These are phyloP conservation scores for Heliosperma pusillum DNA, from an alignment of 148 eudicot species.

Conservation along the genomic window DNA sequence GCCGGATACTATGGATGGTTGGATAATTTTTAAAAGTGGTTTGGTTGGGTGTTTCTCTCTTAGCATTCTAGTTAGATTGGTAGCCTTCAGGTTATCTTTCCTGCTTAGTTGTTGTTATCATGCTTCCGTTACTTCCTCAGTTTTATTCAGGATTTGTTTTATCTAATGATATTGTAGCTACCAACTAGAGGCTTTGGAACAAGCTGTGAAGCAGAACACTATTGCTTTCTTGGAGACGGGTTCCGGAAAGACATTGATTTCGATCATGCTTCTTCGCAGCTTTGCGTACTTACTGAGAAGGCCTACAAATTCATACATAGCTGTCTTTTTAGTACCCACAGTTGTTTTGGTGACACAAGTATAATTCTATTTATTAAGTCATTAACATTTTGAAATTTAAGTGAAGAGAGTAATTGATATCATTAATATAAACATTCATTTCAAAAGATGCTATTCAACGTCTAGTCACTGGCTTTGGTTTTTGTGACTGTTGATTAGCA, in stretches of 20 bases:
- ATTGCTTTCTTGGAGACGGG: slow-evolving; percentile 89
- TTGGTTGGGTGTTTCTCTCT: no score
- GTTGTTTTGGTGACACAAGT: slow-evolving; percentile 85
- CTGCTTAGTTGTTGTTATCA: background rate
- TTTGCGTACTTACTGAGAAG: slow-evolving; percentile 56
- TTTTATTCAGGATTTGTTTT: background rate
- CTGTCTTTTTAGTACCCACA: slow-evolving; percentile 89
- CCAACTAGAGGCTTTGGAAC: slow-evolving; percentile 82
- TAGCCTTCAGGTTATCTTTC: no score
- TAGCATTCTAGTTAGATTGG: no score
- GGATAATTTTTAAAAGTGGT: no score
- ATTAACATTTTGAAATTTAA: background rate
- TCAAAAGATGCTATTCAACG: background rate
- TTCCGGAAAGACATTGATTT: slow-evolving; percentile 85
- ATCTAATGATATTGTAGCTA: slow-evolving; percentile 41
- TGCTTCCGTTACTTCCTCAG: background rate
- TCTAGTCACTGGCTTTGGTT: slow-evolving; percentile 13
- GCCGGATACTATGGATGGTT: background rate
- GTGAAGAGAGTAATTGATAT: background rate
- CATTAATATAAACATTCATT: background rate
- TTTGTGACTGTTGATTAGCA: slow-evolving; percentile 42
- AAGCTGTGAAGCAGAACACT: slow-evolving; percentile 73
- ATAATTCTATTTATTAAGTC: slow-evolving; percentile 22
- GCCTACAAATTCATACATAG: slow-evolving; percentile 51
- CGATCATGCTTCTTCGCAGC: slow-evolving; percentile 82